These are phyloP conservation scores for Suhomyces anneliseae DNA, from an alignment of 1,139 yeast species.

Conservation along the genomic window DNA sequence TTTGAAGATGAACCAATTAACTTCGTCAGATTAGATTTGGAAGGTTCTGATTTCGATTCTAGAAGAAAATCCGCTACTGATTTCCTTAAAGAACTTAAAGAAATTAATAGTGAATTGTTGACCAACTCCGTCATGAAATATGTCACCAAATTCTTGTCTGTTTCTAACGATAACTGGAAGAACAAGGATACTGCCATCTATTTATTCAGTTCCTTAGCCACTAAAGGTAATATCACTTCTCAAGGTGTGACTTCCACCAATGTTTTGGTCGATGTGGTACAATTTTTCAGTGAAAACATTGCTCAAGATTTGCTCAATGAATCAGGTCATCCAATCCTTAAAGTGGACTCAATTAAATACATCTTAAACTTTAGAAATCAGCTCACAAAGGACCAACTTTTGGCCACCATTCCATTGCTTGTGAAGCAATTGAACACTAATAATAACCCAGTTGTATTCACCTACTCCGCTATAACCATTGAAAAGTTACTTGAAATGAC, in stretches of 20 bases:
- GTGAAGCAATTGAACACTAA: slow-evolving; percentile 61
- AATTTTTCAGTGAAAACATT: slow-evolving; percentile 76
- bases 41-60: slow-evolving; percentile 92
- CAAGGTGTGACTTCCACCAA: slow-evolving; percentile 90
- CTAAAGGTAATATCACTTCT: slow-evolving; percentile 82
- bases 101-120: slow-evolving; percentile 69
- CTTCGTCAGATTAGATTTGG: slow-evolving; percentile 86
- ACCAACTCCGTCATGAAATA: slow-evolving; percentile 79
- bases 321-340: slow-evolving; percentile 66
- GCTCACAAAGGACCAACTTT: slow-evolving; percentile 78
- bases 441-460: slow-evolving; percentile 78
- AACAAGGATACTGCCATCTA: slow-evolving; percentile 86
- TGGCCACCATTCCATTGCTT: slow-evolving; percentile 78
- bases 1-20: slow-evolving; percentile 98
- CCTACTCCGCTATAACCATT: slow-evolving; percentile 90
- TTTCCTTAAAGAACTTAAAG: slow-evolving; percentile 83
- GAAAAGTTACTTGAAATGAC: slow-evolving; percentile 85
- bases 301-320: slow-evolving; percentile 71
- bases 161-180: slow-evolving; percentile 59
- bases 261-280: slow-evolving; percentile 78
- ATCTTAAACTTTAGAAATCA: slow-evolving; percentile 90
- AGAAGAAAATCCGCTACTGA: slow-evolving; percentile 91
- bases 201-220: slow-evolving; percentile 84
- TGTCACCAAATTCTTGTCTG: slow-evolving; percentile 63
- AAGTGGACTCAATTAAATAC: slow-evolving; percentile 90